Conservation (phyloP, 2,329 filamentous ascomycete species). For the Macrophomina phaseolina region DNA sequence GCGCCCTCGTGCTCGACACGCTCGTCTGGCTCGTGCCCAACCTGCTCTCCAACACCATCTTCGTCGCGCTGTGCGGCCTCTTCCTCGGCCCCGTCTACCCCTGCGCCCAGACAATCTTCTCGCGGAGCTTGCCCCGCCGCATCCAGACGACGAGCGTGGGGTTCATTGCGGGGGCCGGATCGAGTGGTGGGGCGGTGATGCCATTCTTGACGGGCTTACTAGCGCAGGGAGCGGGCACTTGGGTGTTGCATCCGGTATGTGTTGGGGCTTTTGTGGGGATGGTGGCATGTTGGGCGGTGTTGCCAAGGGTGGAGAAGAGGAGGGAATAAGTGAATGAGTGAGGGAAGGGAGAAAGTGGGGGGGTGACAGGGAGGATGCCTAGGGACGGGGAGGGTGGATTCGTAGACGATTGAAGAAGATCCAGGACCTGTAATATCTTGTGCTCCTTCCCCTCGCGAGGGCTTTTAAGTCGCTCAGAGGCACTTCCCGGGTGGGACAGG, state of each 20-base stretch:
- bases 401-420: no score
- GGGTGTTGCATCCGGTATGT: slow-evolving; percentile 69
- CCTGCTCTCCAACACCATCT: slow-evolving; percentile 60
- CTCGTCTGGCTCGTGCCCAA: slow-evolving; percentile 80
- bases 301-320: no score
- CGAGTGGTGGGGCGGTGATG: slow-evolving; percentile 69
- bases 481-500: no score
- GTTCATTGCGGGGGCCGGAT: slow-evolving; percentile 71
- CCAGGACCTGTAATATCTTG: no score
- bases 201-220: slow-evolving; percentile 70
- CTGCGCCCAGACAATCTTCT: slow-evolving; percentile 69
- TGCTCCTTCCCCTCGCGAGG: no score
- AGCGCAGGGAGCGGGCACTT: slow-evolving; percentile 67
- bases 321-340: no score
- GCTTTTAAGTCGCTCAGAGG: no score
- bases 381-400: no score
- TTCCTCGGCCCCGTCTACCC: slow-evolving; percentile 81
- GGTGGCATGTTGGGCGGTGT: slow-evolving; percentile 63
- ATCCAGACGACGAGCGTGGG: slow-evolving; percentile 69
- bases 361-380: no score
- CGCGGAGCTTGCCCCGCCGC: slow-evolving; percentile 62
- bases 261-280: slow-evolving; percentile 70
- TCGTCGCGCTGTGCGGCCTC: slow-evolving; percentile 30
- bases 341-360: no score
- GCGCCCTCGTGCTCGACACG: slow-evolving; percentile 72